phyloP scores from a whole-genome alignment of 257 asterid species.

The Lavandula angustifolia region DNA sequence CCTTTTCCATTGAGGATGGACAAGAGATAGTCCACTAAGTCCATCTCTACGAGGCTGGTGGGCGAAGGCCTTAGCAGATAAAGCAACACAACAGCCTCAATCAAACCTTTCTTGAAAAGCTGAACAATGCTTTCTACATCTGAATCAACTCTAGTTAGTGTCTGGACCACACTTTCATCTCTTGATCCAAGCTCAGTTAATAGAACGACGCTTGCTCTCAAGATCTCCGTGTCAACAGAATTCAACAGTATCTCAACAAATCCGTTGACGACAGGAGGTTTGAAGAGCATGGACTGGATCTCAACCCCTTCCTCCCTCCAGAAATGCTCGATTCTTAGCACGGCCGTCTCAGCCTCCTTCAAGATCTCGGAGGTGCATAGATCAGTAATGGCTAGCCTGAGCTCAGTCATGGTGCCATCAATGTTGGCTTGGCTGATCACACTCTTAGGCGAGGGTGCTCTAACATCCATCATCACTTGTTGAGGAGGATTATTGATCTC shows the following conservation, averaged over 20 bases:
- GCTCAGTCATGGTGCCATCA: constrained; percentile 52
- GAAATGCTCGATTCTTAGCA: constrained; percentile 49
- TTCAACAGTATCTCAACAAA: constrained; percentile 71
- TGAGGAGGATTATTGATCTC: not conserved
- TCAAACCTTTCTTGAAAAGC: constrained; percentile 70
- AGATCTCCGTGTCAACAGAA: constrained; percentile 54
- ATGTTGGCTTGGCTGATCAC: constrained; percentile 52
- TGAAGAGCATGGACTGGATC: constrained; percentile 50
- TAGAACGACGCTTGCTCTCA: constrained; percentile 54
- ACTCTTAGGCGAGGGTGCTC: constrained; percentile 42
- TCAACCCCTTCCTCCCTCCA: constrained; percentile 48
- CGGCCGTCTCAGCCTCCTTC: constrained; percentile 65
- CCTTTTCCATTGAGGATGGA: constrained; percentile 31
- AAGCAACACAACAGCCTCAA: constrained; percentile 69
- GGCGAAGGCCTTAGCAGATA: constrained; percentile 49
- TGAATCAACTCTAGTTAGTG: constrained; percentile 72
- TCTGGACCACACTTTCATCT: constrained; percentile 56
- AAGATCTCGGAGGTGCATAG: constrained; percentile 71
- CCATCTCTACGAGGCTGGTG: constrained; percentile 48
- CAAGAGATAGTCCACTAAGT: constrained; percentile 51
- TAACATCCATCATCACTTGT: no score
- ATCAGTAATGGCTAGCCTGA: constrained; percentile 51
- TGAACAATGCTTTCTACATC: constrained; percentile 65
- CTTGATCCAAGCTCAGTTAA: constrained; percentile 64
- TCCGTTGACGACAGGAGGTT: constrained; percentile 66